Evolutionary conservation across 371 early-diverging fungal species (phyloP).

Genomic region (Mortierella sp.): DNA sequence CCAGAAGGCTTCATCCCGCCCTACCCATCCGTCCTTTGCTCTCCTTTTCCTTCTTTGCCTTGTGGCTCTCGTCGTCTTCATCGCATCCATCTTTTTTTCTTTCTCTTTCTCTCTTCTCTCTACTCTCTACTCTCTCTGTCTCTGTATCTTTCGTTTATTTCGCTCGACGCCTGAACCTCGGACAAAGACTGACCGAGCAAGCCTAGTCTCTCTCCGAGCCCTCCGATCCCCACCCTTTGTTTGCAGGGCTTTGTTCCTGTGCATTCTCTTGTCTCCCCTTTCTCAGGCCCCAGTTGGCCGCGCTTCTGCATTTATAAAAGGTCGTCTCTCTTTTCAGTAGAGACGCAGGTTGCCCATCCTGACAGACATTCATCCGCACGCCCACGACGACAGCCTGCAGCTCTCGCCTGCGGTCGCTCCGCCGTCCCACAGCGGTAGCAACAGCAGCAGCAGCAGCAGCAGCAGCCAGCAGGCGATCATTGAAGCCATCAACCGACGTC

Average conservation of each 20-base stretch:
- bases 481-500: conserved; percentile 40
- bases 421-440: neutral
- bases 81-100: neutral
- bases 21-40: neutral
- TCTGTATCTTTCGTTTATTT: neutral
- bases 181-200: too few relatives aligned
- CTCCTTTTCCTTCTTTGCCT: neutral
- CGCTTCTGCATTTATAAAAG: too few relatives aligned
- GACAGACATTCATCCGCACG: too few relatives aligned
- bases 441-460: neutral
- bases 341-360: neutral
- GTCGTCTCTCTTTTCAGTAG: neutral
- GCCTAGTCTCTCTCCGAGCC: neutral
- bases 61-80: neutral
- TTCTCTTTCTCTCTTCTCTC: neutral
- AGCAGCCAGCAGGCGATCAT: conserved; percentile 47
- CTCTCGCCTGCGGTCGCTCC: neutral
- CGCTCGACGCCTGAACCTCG: too few relatives aligned
- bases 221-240: neutral
- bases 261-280: neutral
- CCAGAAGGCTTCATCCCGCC: too few relatives aligned
- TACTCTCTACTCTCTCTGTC: neutral
- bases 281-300: too few relatives aligned
- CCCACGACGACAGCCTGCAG: neutral
- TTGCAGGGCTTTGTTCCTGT: neutral